Evolutionary conservation across 2,329 filamentous ascomycete species (phyloP).

Genomic region (Pseudogymnoascus sp.): DNA sequence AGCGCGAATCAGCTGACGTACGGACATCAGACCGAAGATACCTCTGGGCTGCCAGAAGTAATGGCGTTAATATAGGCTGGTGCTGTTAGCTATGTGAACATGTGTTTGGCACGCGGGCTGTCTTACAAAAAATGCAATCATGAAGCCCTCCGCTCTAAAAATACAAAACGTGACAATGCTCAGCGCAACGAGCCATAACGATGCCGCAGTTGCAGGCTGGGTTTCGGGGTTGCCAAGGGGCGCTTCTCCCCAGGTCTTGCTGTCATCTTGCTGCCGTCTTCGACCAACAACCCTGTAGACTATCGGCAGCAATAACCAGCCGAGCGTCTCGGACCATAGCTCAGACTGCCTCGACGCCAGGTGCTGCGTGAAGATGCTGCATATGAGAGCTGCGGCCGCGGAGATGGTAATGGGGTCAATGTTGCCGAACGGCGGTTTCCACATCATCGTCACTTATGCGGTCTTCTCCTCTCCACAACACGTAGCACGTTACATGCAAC

Average conservation of each 20-base stretch:
- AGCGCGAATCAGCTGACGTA: conserved; percentile 9
- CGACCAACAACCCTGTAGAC: conserved; percentile 15
- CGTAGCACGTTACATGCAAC: not conserved
- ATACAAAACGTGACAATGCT: conserved; percentile 17
- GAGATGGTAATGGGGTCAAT: conserved; percentile 14
- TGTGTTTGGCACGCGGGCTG: not conserved
- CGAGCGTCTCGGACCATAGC: conserved; percentile 28
- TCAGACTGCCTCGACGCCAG: conserved; percentile 21
- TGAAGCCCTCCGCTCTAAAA: conserved; percentile 19
- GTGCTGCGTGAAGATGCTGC: conserved; percentile 19
- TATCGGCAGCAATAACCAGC: conserved; percentile 26
- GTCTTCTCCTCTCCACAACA: not conserved
- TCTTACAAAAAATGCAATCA: conserved; percentile 11
- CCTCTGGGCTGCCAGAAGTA: conserved; percentile 24
- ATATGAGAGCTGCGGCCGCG: conserved; percentile 22
- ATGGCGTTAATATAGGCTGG: conserved; percentile 28
- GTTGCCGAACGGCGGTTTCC: not conserved
- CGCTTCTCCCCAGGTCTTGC: not conserved
- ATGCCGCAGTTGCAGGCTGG: not conserved
- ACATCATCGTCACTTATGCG: not conserved
- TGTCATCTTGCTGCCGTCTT: not conserved
- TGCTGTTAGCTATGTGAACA: not conserved
- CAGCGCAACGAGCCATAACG: conserved; percentile 15
- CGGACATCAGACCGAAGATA: conserved; percentile 15
- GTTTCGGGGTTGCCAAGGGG: not conserved